phyloP scores from a whole-genome alignment of 2,329 filamentous ascomycete genomes.

The Aureobasidium sp. region DNA sequence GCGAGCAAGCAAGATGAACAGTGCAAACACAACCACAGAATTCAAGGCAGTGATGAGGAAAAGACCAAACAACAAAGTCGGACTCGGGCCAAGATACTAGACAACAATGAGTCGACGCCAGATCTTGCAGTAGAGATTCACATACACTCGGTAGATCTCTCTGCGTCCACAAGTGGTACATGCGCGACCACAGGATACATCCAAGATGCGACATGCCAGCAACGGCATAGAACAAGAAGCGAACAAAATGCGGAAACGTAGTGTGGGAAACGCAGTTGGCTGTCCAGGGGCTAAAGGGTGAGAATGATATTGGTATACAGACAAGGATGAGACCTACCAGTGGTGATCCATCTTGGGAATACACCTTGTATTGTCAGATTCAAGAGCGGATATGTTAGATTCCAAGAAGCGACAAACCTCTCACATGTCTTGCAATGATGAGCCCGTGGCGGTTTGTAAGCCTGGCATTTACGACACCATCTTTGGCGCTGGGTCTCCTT shows the following conservation, averaged over 20 bases:
- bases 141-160: constrained; percentile 60
- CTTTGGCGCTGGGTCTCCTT: constrained; percentile 28
- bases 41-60: constrained; percentile 54
- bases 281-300: constrained; percentile 18
- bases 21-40: constrained; percentile 52
- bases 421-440: constrained; percentile 76
- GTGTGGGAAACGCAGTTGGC: constrained; percentile 73
- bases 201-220: constrained; percentile 55
- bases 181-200: constrained; percentile 54
- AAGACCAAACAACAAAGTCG: constrained; percentile 53
- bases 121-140: constrained; percentile 8
- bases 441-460: constrained; percentile 66
- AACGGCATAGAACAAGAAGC: constrained; percentile 67
- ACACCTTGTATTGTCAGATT: constrained; percentile 29
- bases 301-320: background rate
- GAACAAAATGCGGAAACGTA: constrained; percentile 75
- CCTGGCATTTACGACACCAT: constrained; percentile 72
- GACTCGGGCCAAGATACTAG: constrained; percentile 63
- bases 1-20: constrained; percentile 59
- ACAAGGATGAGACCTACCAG: constrained; percentile 66
- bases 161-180: constrained; percentile 54
- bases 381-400: background rate
- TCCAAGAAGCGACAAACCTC: constrained; percentile 39
- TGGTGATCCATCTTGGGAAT: constrained; percentile 81
- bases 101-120: background rate